phyloP scores from a whole-genome alignment of 2,329 filamentous ascomycete species.

The Apiospora arundinis region DNA sequence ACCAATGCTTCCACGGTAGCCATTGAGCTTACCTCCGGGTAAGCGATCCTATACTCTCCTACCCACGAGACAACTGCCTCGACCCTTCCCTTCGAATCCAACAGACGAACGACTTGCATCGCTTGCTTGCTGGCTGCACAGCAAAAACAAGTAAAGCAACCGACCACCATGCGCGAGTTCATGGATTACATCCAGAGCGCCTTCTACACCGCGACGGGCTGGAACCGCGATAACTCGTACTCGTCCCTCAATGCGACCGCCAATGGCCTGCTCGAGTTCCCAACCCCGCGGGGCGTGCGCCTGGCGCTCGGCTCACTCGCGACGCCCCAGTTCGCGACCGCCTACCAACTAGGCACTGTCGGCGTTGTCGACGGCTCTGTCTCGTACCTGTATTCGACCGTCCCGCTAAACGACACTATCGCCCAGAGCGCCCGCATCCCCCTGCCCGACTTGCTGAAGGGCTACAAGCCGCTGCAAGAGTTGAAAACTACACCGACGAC shows the following conservation, averaged over 20 bases:
- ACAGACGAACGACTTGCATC: neutral
- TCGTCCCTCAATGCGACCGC: constrained; percentile 83
- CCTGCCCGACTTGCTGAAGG: constrained; percentile 77
- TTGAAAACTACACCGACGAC: constrained; percentile 43
- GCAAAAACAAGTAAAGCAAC: neutral
- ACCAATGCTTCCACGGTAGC: constrained; percentile 20
- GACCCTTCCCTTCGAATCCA: no score
- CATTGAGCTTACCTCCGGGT: constrained; percentile 20
- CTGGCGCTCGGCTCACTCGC: constrained; percentile 90
- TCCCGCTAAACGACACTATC: constrained; percentile 73
- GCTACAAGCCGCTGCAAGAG: constrained; percentile 80
- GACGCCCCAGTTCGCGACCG: constrained; percentile 91
- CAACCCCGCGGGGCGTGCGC: constrained; percentile 82
- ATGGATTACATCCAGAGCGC: constrained; percentile 96
- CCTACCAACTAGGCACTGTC: constrained; percentile 87
- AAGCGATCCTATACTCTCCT: neutral
- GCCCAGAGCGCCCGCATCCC: constrained; percentile 76
- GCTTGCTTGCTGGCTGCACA: neutral
- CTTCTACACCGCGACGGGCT: constrained; percentile 85
- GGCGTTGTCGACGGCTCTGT: constrained; percentile 96
- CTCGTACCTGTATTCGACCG: constrained; percentile 92
- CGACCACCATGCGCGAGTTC: constrained; percentile 80
- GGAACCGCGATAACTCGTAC: constrained; percentile 93
- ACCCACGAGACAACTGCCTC: no score
- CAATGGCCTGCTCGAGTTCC: constrained; percentile 86